These are phyloP conservation scores for Diaporthe vaccinii DNA, from an alignment of 2,329 filamentous ascomycete species.

Conservation along the genomic window DNA sequence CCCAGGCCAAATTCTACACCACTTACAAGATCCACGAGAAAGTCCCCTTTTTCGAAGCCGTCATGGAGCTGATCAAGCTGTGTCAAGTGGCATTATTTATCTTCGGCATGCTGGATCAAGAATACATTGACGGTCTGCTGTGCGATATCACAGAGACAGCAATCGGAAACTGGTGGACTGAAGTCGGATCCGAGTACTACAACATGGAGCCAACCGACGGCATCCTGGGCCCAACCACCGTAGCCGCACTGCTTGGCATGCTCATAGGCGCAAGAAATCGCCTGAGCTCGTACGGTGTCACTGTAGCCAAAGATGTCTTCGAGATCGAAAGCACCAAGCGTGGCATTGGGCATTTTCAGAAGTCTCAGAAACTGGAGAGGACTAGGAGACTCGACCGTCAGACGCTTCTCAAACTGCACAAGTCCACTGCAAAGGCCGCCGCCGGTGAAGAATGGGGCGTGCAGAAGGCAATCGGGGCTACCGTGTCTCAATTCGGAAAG, in stretches of 20 bases:
- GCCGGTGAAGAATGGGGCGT: slow-evolving; percentile 92
- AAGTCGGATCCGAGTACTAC: slow-evolving; percentile 92
- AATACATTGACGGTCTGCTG: slow-evolving; percentile 91
- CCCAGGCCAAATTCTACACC: slow-evolving; percentile 91
- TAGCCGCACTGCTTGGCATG: slow-evolving; percentile 87
- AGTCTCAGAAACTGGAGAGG: slow-evolving; percentile 83
- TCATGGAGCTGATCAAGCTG: slow-evolving; percentile 89
- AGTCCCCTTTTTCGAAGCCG: slow-evolving; percentile 81
- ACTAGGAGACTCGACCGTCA: slow-evolving; percentile 85
- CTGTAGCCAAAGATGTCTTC: slow-evolving; percentile 91
- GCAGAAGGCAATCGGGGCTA: slow-evolving; percentile 95
- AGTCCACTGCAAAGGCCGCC: slow-evolving; percentile 89
- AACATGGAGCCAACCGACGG: slow-evolving; percentile 94
- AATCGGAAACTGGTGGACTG: slow-evolving; percentile 95
- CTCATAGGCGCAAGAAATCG: slow-evolving; percentile 92
- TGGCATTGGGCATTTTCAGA: slow-evolving; percentile 90
- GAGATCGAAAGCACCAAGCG: slow-evolving; percentile 86
- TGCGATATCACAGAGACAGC: slow-evolving; percentile 94
- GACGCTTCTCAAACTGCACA: slow-evolving; percentile 85
- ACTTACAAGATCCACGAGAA: slow-evolving; percentile 90
- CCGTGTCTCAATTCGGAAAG: slow-evolving; percentile 93
- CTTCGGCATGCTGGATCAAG: slow-evolving; percentile 87
- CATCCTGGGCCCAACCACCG: slow-evolving; percentile 91
- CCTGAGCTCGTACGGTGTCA: slow-evolving; percentile 85
- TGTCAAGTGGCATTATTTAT: slow-evolving; percentile 91